phyloP scores from a whole-genome alignment of 495 filamentous ascomycete genomes.

The Hypoxylon fuscum region DNA sequence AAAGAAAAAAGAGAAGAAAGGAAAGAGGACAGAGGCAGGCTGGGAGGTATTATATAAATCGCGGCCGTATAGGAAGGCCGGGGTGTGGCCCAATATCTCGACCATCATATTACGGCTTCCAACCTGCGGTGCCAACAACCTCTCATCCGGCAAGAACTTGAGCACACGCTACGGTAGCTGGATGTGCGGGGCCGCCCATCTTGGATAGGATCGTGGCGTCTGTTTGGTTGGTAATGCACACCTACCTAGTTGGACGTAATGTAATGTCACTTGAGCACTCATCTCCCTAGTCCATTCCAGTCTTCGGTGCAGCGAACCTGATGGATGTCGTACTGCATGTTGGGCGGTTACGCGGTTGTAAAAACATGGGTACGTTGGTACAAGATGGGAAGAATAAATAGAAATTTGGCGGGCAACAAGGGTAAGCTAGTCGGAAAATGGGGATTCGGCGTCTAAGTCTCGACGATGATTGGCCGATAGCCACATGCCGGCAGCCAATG shows the following conservation, averaged over 20 bases:
- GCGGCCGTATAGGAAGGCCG: conserved; percentile 38
- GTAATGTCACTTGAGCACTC: conserved; percentile 28
- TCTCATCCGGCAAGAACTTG: conserved; percentile 8
- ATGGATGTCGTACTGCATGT: conserved; percentile 48
- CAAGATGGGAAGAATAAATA: conserved; percentile 31
- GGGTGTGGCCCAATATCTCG: conserved; percentile 34
- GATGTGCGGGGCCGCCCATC: conserved; percentile 34
- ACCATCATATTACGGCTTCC: conserved; percentile 20
- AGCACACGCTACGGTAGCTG: conserved; percentile 29
- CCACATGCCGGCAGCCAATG: conserved; percentile 42
- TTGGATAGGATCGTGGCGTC: conserved; percentile 28
- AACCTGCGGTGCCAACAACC: conserved; percentile 23
- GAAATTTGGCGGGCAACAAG: conserved; percentile 33
- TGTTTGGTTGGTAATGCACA: conserved; percentile 36
- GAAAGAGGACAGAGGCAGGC: conserved; percentile 48
- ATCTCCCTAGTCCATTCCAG: conserved; percentile 28
- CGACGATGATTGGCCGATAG: conserved; percentile 46
- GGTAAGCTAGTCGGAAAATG: conserved; percentile 43
- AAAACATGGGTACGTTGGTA: conserved; percentile 23
- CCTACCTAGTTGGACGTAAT: conserved; percentile 27
- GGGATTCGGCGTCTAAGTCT: conserved; percentile 57
- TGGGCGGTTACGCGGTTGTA: conserved; percentile 54
- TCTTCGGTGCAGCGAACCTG: conserved; percentile 33
- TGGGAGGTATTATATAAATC: conserved; percentile 59
- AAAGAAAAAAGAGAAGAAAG: conserved; percentile 66